Base-by-base conservation (phyloP, 352 stramenopile species). In the Pythium scleroteichum region DNA sequence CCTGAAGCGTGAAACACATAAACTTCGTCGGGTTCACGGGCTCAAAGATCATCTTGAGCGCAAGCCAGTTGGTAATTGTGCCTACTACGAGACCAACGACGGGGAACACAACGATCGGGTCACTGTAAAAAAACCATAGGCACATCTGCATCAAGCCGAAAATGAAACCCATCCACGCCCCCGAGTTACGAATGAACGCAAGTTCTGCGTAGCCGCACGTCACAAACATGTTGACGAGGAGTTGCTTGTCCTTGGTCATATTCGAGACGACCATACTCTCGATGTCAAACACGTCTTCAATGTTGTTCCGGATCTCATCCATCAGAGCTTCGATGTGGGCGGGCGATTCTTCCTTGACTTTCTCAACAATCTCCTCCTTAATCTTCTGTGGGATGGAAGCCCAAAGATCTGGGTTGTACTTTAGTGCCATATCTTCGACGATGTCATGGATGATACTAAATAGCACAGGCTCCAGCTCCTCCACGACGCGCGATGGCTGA, bases 51-150 rank as follows among this genome's bases (percentile, higher is more conserved):
- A 97, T 94, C 63, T 96, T 95, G 26, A 98, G 68, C 50, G 90
- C 92, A 29, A 99, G 77, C 90, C 92, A 98, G 68, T 99, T 99
- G n/a, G 97, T 99, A 29, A 98, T 88, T 12, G 97, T 91, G 13
- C 97, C 97, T 7, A 99, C 97, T 38, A 99, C 87, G 16, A 96
- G 72, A 20, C 97, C 97, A n/a, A 96, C 78, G 17, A 97, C 89
- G 1, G 92, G 92, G 51, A 98, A 96, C 9, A 92, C 80, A 13
- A 96, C 82, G 53, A 94, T 89, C 14, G 72, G 82, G 53, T 90
- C 82, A 32, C 76, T 74, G 61, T 90, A 90, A 24, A 90, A 75
- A 48, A 93, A 98, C 82, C 83, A 96, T 40, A 97, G 70, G 0
- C 79, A 74, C 88, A 97, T 94, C 62, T 96, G 87, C 59, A 94